A percentile compares a stretch with the other conserved stretches of the same genome.
phyloP scores from a whole-genome alignment of 495 filamentous ascomycete species.

The Annulohypoxylon stygium region DNA sequence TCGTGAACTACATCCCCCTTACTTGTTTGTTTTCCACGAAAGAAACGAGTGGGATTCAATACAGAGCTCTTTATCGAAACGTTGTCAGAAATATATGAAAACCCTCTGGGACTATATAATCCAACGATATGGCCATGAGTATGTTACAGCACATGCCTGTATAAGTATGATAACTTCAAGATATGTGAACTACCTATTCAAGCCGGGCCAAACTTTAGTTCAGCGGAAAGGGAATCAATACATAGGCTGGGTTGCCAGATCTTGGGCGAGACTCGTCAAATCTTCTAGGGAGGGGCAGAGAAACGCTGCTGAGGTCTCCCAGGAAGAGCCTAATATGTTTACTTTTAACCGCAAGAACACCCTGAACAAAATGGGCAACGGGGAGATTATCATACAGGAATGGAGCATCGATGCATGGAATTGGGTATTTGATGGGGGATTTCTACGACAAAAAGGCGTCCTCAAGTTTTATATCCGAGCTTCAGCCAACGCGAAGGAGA shows the following conservation, averaged over 20 bases:
- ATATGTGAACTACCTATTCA: not conserved
- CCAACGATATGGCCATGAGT: not conserved
- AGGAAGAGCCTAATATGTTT: not conserved
- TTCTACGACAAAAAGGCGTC: not conserved
- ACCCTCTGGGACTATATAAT: not conserved
- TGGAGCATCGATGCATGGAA: not conserved
- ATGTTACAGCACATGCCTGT: not conserved
- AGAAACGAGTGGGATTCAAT: not conserved
- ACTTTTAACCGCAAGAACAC: not conserved
- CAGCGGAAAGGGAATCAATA: not conserved
- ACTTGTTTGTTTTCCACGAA: not conserved
- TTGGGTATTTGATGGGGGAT: not conserved
- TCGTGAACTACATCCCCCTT: not conserved
- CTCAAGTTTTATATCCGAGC: not conserved
- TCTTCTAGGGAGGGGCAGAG: not conserved
- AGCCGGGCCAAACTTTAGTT: not conserved
- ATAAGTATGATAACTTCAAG: not conserved
- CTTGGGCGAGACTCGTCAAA: not conserved
- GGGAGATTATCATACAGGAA: not conserved
- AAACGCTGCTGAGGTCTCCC: too few relatives aligned
- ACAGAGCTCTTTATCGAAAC: not conserved
- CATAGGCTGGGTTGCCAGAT: not conserved
- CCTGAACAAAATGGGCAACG: not conserved
- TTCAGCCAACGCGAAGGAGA: not conserved
- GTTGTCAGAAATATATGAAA: not conserved